phyloP scores from a whole-genome alignment of 768 basidiomycete genomes.

The Leccinum imitatum region DNA sequence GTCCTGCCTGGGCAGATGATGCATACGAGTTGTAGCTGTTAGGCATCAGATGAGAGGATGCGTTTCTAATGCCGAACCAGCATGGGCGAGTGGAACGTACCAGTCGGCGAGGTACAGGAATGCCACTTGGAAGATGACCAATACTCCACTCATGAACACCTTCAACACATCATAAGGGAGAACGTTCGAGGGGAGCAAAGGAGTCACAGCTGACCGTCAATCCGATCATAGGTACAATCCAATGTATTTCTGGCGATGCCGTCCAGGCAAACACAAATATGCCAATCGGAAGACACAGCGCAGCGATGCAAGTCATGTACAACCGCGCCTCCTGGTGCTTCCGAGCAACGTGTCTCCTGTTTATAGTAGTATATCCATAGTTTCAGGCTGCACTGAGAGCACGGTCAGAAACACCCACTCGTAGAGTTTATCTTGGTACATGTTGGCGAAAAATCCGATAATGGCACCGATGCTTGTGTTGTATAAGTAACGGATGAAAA shows the following conservation, averaged over 20 bases:
- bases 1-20: conserved; percentile 54
- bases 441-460: conserved; percentile 43
- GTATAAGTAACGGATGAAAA: not conserved
- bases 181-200: not conserved
- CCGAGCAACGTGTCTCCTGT: conserved; percentile 17
- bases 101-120: conserved; percentile 54
- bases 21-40: conserved; percentile 46
- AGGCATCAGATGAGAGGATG: not conserved
- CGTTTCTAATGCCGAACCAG: not conserved
- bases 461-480: conserved; percentile 48
- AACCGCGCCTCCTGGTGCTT: conserved; percentile 56
- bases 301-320: conserved; percentile 55
- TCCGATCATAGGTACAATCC: conserved; percentile 44
- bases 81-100: conserved; percentile 25
- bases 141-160: conserved; percentile 41
- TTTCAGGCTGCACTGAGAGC: conserved; percentile 11
- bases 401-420: conserved; percentile 29
- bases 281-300: conserved; percentile 49
- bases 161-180: conserved; percentile 15
- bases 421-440: conserved; percentile 52
- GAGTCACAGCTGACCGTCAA: conserved; percentile 19
- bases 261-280: conserved; percentile 77
- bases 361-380: conserved; percentile 7
- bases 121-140: conserved; percentile 44
- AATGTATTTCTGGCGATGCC: conserved; percentile 51